A percentile compares a stretch with the other conserved stretches of the same genome.
Conservation (phyloP, 2,329 filamentous ascomycete species). For the Colletotrichum sp. region DNA sequence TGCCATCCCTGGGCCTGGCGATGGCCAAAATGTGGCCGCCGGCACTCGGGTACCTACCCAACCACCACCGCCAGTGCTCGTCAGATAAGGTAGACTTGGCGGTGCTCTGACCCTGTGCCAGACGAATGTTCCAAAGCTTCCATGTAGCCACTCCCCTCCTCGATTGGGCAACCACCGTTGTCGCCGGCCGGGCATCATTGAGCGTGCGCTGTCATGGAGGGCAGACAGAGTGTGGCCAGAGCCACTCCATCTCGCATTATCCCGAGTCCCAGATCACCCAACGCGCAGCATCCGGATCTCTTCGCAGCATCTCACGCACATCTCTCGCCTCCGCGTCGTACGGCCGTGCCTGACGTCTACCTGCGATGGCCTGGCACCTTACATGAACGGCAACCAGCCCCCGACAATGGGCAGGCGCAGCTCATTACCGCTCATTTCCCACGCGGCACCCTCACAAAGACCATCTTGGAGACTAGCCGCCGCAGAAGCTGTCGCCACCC, state of each 20-base stretch:
- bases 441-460: background rate
- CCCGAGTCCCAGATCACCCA: background rate
- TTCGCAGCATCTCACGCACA: background rate
- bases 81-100: conserved; percentile 16
- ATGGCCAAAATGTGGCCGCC: background rate
- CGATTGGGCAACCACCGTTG: conserved; percentile 2
- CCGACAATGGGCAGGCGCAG: background rate
- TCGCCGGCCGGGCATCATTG: background rate
- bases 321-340: background rate
- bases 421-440: conserved; percentile 13
- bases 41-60: background rate
- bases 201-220: background rate
- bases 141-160: conserved; percentile 9
- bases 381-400: background rate
- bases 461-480: background rate
- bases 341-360: background rate
- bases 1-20: background rate
- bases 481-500: background rate
- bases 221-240: conserved; percentile 8
- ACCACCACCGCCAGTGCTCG: background rate
- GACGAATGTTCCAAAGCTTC: conserved; percentile 21
- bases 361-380: background rate
- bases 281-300: background rate
- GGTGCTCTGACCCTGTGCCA: conserved; percentile 8
- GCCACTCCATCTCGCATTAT: conserved; percentile 2